Base-by-base conservation (phyloP, 1,284 basidiomycete species). In the Papiliotrema flavescens region DNA sequence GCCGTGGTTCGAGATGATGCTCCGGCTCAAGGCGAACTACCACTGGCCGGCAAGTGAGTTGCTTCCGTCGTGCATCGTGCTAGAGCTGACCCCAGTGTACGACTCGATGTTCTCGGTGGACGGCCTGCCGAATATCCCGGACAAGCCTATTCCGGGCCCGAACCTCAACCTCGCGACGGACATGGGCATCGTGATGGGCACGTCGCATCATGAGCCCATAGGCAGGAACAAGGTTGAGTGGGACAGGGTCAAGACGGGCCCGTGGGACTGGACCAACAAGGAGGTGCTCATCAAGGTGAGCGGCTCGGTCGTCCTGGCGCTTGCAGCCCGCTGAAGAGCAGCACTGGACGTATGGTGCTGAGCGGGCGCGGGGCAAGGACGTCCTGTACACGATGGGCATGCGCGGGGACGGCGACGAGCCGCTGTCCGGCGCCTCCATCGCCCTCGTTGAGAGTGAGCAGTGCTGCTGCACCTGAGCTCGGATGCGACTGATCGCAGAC, bases 11-110 rank as follows among this genome's bases (percentile, higher is more conserved):
- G 86, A 88, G 69, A 72, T 88, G 42, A 76, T 88, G 37, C 75
- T 88, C 42, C 79, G 86, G 11, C 68, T 88, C 57, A 86, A 85
- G 63, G 85, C 79, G 14, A 88, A 88, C 72, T 84, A 85, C 66
- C 70, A 87, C 22, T 87, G 85, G 85, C 70, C 69, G 17, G 70
- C 70, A 6, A 61, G 59, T 58, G 43, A n/a, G n/a, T n/a, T n/a
- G n/a, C n/a, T n/a, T n/a, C n/a, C n/a, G n/a, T n/a, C n/a, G 68
- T n/a, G 82, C 84, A 0, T 85, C 86, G 23, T 86, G 79, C 62
- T 84, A 54, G 13, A 73, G 74, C 70, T 64, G 59, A 0, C 62
- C 71, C 2, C 32, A 59, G 66, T 70, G 65, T 74, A 62, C 66
- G 65, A 57, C 39, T 85, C 83, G 55, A 83, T 84, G 36, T 89